phyloP scores from a whole-genome alignment of 176 grass and related monocot genomes.

The Triticum dicoccoides region DNA sequence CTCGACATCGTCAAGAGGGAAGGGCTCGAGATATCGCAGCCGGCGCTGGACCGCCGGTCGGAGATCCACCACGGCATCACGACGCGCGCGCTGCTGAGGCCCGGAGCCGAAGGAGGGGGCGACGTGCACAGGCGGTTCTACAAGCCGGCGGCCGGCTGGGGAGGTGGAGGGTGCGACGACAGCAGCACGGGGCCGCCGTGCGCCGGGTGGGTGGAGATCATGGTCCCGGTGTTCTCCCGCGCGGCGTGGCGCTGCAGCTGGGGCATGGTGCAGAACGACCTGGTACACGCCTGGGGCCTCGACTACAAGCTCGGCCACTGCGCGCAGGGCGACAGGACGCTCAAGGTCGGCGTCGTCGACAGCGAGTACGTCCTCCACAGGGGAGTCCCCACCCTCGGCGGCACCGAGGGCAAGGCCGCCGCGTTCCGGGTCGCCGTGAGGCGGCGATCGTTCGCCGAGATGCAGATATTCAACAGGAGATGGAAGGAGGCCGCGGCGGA shows the following conservation, averaged over 20 bases:
- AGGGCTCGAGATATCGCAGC: constrained; percentile 79
- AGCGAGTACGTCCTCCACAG: constrained; percentile 74
- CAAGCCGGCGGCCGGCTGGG: constrained; percentile 33
- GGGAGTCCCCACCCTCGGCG: constrained; percentile 62
- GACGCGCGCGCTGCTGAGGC: constrained; percentile 4
- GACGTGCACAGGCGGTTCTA: constrained; percentile 65
- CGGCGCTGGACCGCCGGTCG: constrained; percentile 67
- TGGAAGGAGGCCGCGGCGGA: constrained; percentile 57
- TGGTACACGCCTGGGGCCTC: constrained; percentile 88
- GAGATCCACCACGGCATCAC: constrained; percentile 76
- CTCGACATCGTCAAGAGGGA: constrained; percentile 42
- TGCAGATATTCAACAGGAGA: constrained; percentile 58
- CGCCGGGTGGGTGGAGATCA: constrained; percentile 90
- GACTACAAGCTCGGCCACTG: constrained; percentile 93
- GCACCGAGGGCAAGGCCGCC: constrained; percentile 3
- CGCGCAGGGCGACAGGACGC: constrained; percentile 57
- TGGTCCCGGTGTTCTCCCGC: constrained; percentile 84
- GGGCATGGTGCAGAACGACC: constrained; percentile 94
- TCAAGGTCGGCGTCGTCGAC: constrained; percentile 78
- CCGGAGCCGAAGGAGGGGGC: not conserved
- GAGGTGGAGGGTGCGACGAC: constrained; percentile 42
- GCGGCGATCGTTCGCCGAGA: constrained; percentile 63
- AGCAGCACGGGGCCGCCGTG: constrained; percentile 73
- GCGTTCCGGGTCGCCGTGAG: constrained; percentile 54
- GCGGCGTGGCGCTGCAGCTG: constrained; percentile 72